A percentile compares a stretch with the other conserved stretches of the same genome.
Evolutionary conservation across 2,329 filamentous ascomycete species (phyloP).

Genomic region (Fusarium nanum): DNA sequence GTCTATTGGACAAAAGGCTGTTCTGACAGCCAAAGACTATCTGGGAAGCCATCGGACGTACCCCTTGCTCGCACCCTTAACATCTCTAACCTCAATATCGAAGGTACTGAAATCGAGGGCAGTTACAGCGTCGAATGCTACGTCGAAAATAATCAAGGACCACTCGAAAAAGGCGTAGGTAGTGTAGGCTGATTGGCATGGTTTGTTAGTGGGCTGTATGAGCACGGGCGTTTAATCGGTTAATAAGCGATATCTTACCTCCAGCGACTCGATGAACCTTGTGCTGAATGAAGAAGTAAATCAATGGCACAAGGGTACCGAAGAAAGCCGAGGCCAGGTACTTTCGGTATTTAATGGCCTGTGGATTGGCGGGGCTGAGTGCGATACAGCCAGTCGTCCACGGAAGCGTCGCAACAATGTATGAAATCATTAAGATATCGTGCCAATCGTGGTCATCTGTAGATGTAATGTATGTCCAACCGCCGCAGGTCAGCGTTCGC

Average conservation of each 20-base stretch:
- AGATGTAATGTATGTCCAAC: slow-evolving; percentile 98
- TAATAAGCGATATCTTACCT: slow-evolving; percentile 68
- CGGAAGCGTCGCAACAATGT: slow-evolving; percentile 91
- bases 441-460: slow-evolving; percentile 99
- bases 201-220: slow-evolving; percentile 25
- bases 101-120: slow-evolving; percentile 90
- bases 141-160: slow-evolving; percentile 93
- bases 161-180: slow-evolving; percentile 99
- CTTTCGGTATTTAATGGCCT: slow-evolving; percentile 89
- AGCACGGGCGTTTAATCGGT: not conserved
- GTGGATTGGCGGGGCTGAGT: slow-evolving; percentile 85
- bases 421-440: slow-evolving; percentile 99
- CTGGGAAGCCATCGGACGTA: slow-evolving; percentile 97
- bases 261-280: slow-evolving; percentile 94
- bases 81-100: slow-evolving; percentile 88
- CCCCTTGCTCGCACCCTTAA: slow-evolving; percentile 94
- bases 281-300: slow-evolving; percentile 99
- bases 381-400: slow-evolving; percentile 94
- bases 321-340: slow-evolving; percentile 87
- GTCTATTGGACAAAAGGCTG: slow-evolving; percentile 48
- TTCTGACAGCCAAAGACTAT: slow-evolving; percentile 64
- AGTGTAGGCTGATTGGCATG: slow-evolving; percentile 79
- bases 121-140: slow-evolving; percentile 95
- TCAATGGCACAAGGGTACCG: slow-evolving; percentile 85
- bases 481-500: slow-evolving; percentile 92